A percentile compares a stretch with the other conserved stretches of the same genome.
These are phyloP conservation scores for Mortierella sp. DNA, from an alignment of 371 early-diverging fungal species.

Conservation along the genomic window DNA sequence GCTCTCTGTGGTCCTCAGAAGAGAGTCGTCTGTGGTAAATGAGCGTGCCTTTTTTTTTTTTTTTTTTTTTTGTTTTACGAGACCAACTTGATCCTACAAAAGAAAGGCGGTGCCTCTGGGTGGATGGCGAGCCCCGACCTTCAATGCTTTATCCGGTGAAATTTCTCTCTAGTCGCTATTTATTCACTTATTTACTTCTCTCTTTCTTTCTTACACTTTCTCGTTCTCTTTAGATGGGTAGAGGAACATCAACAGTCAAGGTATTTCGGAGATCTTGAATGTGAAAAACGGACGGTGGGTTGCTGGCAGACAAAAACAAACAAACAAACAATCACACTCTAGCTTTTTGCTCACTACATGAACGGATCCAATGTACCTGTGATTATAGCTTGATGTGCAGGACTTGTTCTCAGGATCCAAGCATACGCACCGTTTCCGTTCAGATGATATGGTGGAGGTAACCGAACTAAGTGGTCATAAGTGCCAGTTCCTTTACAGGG, in stretches of 20 bases:
- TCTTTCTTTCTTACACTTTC: neutral
- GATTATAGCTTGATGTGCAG: conserved; percentile 69
- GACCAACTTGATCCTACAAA: too few species aligned
- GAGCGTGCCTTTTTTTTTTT: neutral
- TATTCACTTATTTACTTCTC: neutral
- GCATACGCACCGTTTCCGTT: conserved; percentile 69
- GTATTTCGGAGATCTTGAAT: neutral
- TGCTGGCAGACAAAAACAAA: neutral
- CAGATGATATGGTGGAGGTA: conserved; percentile 71
- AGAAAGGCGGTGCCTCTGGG: too few species aligned
- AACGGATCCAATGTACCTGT: neutral
- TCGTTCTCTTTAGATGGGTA: conserved; percentile 49
- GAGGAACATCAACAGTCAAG: conserved; percentile 51
- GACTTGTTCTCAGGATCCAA: conserved; percentile 65
- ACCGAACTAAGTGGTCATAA: conserved; percentile 71
- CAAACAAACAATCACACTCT: neutral
- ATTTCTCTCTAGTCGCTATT: too few species aligned
- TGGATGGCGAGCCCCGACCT: too few species aligned
- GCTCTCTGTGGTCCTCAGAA: conserved; percentile 43
- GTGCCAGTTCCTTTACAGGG: conserved; percentile 79
- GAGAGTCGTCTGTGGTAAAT: conserved; percentile 45
- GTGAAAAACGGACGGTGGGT: neutral
- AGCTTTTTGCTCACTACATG: neutral
- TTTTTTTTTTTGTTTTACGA: too few species aligned
- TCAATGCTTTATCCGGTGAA: too few species aligned